Evolutionary conservation across 2,329 filamentous ascomycete species (phyloP).

Genomic region (Penicillium sp.): DNA sequence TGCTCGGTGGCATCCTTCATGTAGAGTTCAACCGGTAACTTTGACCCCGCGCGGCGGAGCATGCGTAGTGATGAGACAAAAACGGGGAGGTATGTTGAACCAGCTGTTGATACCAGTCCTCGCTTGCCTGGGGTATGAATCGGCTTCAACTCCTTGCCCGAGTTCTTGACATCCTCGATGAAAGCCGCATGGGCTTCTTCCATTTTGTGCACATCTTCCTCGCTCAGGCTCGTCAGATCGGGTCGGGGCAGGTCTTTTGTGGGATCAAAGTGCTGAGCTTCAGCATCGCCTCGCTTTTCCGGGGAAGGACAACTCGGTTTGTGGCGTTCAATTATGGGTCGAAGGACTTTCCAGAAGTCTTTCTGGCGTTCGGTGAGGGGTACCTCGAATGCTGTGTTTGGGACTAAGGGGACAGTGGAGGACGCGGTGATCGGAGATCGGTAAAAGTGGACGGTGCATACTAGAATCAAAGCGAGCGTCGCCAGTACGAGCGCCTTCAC

Average conservation of each 20-base stretch:
- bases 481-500: conserved; percentile 25
- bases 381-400: conserved; percentile 29
- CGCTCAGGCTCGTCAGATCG: conserved; percentile 30
- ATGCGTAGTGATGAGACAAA: conserved; percentile 46
- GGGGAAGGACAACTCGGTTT: conserved; percentile 27
- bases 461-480: conserved; percentile 23
- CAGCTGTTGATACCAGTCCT: conserved; percentile 47
- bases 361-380: conserved; percentile 30
- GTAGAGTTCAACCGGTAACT: conserved; percentile 43
- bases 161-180: conserved; percentile 28
- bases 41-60: conserved; percentile 45
- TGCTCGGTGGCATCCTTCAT: conserved; percentile 35
- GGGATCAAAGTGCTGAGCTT: conserved; percentile 25
- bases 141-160: conserved; percentile 22
- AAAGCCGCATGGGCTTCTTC: conserved; percentile 36
- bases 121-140: conserved; percentile 34
- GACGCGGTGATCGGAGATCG: conserved; percentile 27
- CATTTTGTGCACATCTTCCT: conserved; percentile 30
- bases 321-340: conserved; percentile 28
- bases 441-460: conserved; percentile 32
- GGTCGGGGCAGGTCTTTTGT: conserved; percentile 25
- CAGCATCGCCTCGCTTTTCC: conserved; percentile 18
- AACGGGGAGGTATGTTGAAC: conserved; percentile 42
- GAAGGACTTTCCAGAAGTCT: conserved; percentile 32
- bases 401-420: conserved; percentile 24